Conservation (phyloP, 176 grass and related monocot species). For the Hordeum marinum region DNA sequence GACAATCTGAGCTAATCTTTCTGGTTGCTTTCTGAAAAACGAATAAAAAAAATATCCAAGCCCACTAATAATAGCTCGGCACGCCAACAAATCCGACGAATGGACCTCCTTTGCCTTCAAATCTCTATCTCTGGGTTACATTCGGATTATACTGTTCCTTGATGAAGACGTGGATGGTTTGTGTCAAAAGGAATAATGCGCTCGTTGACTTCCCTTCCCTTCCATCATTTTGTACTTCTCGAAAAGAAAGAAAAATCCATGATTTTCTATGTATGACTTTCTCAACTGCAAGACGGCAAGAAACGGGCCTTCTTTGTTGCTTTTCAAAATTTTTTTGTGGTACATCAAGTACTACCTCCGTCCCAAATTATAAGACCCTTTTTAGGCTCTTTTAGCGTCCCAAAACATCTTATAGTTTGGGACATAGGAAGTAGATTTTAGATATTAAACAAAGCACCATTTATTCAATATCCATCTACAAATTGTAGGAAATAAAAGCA, state of each 20-base stretch:
- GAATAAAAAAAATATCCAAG: not conserved
- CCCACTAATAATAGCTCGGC: not conserved
- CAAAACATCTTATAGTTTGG: too few species aligned
- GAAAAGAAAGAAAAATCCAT: not conserved
- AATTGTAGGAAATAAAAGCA: not conserved
- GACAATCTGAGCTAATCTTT: not conserved
- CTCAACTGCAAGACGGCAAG: not conserved
- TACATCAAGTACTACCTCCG: not conserved
- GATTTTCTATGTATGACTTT: not conserved
- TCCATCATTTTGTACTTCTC: not conserved
- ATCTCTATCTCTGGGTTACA: not conserved
- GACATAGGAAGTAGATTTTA: not conserved
- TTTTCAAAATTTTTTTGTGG: not conserved
- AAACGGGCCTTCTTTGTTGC: slow-evolving; percentile 2
- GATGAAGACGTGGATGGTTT: not conserved
- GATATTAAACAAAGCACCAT: not conserved
- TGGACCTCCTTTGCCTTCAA: not conserved
- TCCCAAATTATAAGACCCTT: too few species aligned
- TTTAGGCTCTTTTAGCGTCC: too few species aligned
- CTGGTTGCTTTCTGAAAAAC: not conserved
- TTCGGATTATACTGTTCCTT: not conserved
- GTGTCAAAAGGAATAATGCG: not conserved
- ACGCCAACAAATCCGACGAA: not conserved
- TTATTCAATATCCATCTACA: not conserved
- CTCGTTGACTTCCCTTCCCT: slow-evolving; percentile 29